A percentile compares a stretch with the other conserved stretches of the same genome.
Evolutionary conservation across 1,284 basidiomycete species (phyloP).

Genomic region (Tylopilus sp.): DNA sequence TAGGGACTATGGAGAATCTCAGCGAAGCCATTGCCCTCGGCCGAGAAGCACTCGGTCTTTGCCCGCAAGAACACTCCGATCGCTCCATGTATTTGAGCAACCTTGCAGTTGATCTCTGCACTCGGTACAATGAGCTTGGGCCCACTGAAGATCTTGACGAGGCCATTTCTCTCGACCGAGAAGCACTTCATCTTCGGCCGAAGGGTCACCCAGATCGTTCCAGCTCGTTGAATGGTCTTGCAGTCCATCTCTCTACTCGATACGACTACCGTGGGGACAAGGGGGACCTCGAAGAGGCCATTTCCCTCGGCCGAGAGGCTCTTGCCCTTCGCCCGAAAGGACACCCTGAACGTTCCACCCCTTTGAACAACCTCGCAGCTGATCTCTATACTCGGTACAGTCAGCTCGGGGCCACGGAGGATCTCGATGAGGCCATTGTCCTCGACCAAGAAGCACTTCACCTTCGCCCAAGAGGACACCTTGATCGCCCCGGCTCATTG

Average conservation of each 20-base stretch:
- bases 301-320: background rate
- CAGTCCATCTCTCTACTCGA: background rate
- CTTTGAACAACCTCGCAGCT: background rate
- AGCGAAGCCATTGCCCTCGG: background rate
- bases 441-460: too few species aligned
- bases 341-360: background rate
- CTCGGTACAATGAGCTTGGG: too few species aligned
- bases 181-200: too few species aligned
- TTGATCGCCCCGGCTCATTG: background rate
- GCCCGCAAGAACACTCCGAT: background rate
- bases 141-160: too few species aligned
- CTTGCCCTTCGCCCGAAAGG: background rate
- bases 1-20: background rate
- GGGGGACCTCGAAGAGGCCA: background rate
- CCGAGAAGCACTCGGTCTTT: too few species aligned
- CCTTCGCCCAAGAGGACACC: too few species aligned
- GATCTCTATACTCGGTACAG: too few species aligned
- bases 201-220: too few species aligned
- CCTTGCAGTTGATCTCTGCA: background rate
- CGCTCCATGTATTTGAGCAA: background rate
- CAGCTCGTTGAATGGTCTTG: background rate
- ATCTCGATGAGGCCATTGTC: too few species aligned
- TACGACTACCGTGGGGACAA: background rate
- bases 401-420: too few species aligned
- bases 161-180: too few species aligned